These are phyloP conservation scores for Flaveria trinervia DNA, from an alignment of 129 eudicot species.

Conservation along the genomic window DNA sequence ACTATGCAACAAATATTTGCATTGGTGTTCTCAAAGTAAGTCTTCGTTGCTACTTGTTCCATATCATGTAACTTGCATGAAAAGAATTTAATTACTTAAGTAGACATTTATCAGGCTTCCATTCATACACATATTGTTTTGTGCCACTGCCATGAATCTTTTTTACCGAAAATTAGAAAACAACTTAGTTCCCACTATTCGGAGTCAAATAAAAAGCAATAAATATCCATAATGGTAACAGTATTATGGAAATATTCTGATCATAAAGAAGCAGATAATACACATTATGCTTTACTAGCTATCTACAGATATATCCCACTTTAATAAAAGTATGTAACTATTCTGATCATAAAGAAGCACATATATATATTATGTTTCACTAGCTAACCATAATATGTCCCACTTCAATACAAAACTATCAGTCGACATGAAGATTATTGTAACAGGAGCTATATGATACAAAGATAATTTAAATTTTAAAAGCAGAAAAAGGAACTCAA, in stretches of 20 bases:
- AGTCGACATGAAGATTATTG: conserved; percentile 10
- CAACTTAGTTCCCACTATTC: background rate
- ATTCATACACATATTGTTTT: background rate
- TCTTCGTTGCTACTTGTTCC: background rate
- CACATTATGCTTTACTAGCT: conserved; percentile 11
- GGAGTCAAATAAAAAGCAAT: background rate
- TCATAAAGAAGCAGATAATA: background rate
- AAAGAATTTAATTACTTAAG: too few species aligned
- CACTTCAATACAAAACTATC: background rate
- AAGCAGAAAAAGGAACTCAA: conserved; percentile 12
- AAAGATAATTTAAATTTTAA: background rate
- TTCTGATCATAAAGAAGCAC: conserved; percentile 2
- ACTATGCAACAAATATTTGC: background rate
- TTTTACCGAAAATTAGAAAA: background rate
- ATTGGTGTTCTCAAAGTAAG: background rate
- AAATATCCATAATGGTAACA: background rate
- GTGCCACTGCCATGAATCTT: background rate
- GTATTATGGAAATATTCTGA: background rate
- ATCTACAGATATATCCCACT: background rate
- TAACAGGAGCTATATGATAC: background rate
- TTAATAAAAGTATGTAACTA: background rate
- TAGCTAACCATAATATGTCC: conserved; percentile 1
- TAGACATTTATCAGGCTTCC: background rate
- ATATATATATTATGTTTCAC: conserved; percentile 10
- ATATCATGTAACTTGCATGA: background rate